Evolutionary conservation across 1,284 basidiomycete genomes (phyloP).

Genomic region (Leccinum fuscescens): DNA sequence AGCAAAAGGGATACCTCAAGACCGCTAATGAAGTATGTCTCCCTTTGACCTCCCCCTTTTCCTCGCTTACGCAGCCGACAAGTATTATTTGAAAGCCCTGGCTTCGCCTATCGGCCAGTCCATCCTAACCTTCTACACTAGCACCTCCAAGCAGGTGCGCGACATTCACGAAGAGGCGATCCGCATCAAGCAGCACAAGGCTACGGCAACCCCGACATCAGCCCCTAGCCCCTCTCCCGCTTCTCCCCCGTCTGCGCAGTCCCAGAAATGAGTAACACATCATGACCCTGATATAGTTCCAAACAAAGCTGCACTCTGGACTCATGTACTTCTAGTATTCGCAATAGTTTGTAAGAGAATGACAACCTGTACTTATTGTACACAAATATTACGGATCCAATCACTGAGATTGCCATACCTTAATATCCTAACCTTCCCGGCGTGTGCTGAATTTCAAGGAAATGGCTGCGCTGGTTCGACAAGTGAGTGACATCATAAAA

Average conservation of each 20-base stretch:
- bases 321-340: conserved; percentile 15
- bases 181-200: conserved; percentile 69
- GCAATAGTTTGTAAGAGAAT: neutral
- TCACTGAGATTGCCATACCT: too few species aligned
- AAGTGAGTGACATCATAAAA: too few species aligned
- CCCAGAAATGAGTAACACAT: conserved; percentile 8
- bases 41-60: neutral
- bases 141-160: conserved; percentile 73
- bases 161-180: conserved; percentile 89
- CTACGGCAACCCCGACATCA: conserved; percentile 16
- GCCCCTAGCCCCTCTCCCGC: conserved; percentile 15
- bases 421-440: too few species aligned
- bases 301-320: neutral
- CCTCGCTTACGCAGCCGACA: conserved; percentile 2
- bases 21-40: conserved; percentile 60
- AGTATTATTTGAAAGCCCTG: conserved; percentile 83
- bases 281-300: neutral
- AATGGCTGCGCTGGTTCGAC: too few species aligned
- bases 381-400: too few species aligned
- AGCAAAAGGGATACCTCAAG: conserved; percentile 76
- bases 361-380: neutral
- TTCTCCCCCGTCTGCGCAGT: conserved; percentile 9
- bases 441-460: too few species aligned
- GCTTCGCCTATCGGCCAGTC: conserved; percentile 75
- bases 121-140: conserved; percentile 75